Evolutionary conservation across 2,329 filamentous ascomycete genomes (phyloP).

Genomic region (Dendryphion nanum): DNA sequence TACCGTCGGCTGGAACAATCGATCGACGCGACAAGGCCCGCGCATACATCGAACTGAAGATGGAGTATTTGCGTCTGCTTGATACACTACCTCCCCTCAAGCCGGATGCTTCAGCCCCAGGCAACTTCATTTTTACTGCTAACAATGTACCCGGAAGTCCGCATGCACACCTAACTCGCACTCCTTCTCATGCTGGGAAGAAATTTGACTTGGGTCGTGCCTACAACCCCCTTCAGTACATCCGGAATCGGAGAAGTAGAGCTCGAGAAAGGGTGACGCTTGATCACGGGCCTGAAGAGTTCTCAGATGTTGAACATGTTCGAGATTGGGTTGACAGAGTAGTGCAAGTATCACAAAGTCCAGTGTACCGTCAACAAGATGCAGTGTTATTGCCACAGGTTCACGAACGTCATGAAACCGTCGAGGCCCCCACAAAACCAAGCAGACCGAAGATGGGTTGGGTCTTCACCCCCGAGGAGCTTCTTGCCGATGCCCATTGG

Average conservation of each 20-base stretch:
- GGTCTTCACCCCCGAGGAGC: conserved; percentile 77
- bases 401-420: conserved; percentile 24
- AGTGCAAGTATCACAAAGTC: conserved; percentile 44
- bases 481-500: conserved; percentile 90
- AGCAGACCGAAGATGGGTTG: conserved; percentile 79
- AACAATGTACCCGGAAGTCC: conserved; percentile 43
- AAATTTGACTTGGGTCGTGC: conserved; percentile 58
- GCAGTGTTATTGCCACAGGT: conserved; percentile 33
- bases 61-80: conserved; percentile 80
- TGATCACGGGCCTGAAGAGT: conserved; percentile 73
- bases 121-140: conserved; percentile 40
- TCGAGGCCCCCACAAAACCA: conserved; percentile 50
- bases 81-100: conserved; percentile 74
- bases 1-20: conserved; percentile 77
- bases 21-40: conserved; percentile 81
- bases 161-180: conserved; percentile 39
- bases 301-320: conserved; percentile 70
- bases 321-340: conserved; percentile 75
- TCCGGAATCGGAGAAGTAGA: conserved; percentile 84
- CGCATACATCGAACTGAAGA: conserved; percentile 79
- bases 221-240: conserved; percentile 91
- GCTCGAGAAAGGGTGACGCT: conserved; percentile 74
- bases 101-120: conserved; percentile 41
- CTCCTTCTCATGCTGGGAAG: conserved; percentile 36
- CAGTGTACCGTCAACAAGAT: conserved; percentile 38